Base-by-base conservation (phyloP, 345 rosid species). In the Populus alba region DNA sequence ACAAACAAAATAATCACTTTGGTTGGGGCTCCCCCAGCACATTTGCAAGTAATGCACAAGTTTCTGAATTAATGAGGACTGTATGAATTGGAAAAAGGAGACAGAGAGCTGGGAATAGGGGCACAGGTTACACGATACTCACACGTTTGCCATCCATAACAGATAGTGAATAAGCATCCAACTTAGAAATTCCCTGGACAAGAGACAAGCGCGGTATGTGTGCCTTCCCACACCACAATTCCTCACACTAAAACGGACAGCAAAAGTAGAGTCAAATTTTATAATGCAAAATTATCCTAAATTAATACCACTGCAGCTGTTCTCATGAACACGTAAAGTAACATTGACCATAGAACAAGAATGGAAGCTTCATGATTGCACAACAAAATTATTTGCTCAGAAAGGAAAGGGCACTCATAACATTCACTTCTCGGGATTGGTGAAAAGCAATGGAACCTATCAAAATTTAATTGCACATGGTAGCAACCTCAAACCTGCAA, bases 141-240 rank as follows among this genome's bases (percentile, higher is more conserved):
- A 90, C 94, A 0, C 91, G 88, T 80, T 81, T 86, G 15, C 88
- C 83, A 33, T 90, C 91, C 86, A 82, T 82, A 8, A 90, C 81
- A 78, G 94, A 87, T 72, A 86, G 66, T 2, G 91, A 85, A 76
- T 90, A 90, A 20, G 88, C 90, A 2, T 85, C 88, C 85, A 86
- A 68, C 81, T 86, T 90, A 12, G 92, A 86, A 39, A 90, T 55
- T 68, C 92, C 92, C 70, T 37, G 85, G 31, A 77, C 82, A 63
- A 72, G 88, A 66, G 90, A 87, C 66, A 88, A 65, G 39, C 90
- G 86, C 33, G 92, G 91, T 74, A 89, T 74, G 81, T 90, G 92
- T 45, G 91, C 92, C 81, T 90, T 90, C 79, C 87, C 89, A 62
- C 53, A 17, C 92, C 88, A 88, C 71, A 88, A 55, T 79, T 86